Conservation (phyloP, 2,329 filamentous ascomycete species). For the Chalaropsis thielavioides region DNA sequence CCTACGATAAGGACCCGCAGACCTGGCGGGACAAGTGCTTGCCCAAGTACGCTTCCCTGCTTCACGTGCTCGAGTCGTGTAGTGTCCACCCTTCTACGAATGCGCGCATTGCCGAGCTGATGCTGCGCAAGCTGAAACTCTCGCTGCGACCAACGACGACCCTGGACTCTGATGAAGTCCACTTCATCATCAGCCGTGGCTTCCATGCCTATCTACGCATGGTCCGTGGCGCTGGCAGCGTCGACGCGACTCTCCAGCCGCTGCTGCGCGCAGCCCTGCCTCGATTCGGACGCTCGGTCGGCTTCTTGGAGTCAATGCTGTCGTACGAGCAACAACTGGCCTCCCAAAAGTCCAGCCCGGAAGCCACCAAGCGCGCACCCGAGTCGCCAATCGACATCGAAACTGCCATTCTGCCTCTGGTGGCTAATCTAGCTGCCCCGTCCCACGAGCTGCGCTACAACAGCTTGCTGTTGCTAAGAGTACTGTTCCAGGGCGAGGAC, state of each 20-base stretch:
- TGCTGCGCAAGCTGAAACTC: constrained; percentile 51
- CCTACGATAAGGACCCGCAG: constrained; percentile 46
- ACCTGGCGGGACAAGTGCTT: constrained; percentile 49
- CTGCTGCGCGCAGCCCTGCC: constrained; percentile 51
- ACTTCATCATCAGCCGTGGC: constrained; percentile 60
- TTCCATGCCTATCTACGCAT: constrained; percentile 59
- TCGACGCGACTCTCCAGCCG: constrained; percentile 49
- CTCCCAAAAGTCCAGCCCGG: not conserved
- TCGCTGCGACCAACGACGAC: constrained; percentile 47
- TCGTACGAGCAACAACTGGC: constrained; percentile 16
- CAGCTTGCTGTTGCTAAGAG: constrained; percentile 57
- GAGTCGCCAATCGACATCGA: constrained; percentile 35
- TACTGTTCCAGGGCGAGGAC: constrained; percentile 35
- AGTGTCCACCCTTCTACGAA: constrained; percentile 51
- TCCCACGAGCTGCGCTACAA: constrained; percentile 60
- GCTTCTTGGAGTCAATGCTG: constrained; percentile 40
- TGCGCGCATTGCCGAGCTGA: constrained; percentile 48
- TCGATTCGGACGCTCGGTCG: constrained; percentile 48
- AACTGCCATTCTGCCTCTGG: constrained; percentile 47
- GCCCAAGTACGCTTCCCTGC: constrained; percentile 52
- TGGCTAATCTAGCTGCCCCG: constrained; percentile 59
- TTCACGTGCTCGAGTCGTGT: constrained; percentile 47
- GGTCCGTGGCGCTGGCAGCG: constrained; percentile 41
- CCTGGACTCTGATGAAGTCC: constrained; percentile 46
- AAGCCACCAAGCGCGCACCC: not conserved